Base-by-base conservation (phyloP, 1,284 basidiomycete genomes). In the Sparassis latifolia region DNA sequence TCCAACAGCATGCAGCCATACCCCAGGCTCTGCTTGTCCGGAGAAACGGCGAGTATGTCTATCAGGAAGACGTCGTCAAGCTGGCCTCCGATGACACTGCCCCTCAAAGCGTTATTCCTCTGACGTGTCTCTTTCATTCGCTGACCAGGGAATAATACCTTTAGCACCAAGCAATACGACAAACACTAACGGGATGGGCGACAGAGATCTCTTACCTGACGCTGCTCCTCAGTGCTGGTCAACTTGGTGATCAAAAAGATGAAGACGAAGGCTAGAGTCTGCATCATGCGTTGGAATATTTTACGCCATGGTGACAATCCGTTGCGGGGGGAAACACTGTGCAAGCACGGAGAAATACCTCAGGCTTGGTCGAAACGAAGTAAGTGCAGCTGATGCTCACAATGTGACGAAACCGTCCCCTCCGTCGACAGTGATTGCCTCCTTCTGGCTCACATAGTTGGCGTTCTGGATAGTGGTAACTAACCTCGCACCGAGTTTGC, bases 1-100 rank as follows among this genome's bases (percentile, higher is more conserved):
- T 7, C 12, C 35, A 37, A 46, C 5, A 52, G 44, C 31, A 33
- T 33, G 29, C 47, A 44, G 7, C 32, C 51, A 29, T 52, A 52
- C 10, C 51, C 51, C 5, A 5, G 46, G 10, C 47, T 9, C 33
- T 49, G 51, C 27, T 48, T 43, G 27, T 7, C 33, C n/a, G 35
- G 41, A 3, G 37, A 31, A 12, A 43, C 42, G 2, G 47, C 46
- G 20, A 52, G 51, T 28, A 35, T 42, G 38, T 45, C 33, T 9
- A 48, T 12, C n/a, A 10, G 33, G 10, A 48, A 35, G 27, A 52
- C 20, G 9, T 48, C 47, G 3, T 12, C 12, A 10, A 29, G 31
- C 10, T 28, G n/a, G 37, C 35, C 27, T 5, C 46, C 42, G 12
- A 52, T 27, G n/a, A 32, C 30, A 4, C 31, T 20, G 20, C 20